Conservation (phyloP, 805 yeast genomes). For the Wickerhamiella kurtzmanii region DNA sequence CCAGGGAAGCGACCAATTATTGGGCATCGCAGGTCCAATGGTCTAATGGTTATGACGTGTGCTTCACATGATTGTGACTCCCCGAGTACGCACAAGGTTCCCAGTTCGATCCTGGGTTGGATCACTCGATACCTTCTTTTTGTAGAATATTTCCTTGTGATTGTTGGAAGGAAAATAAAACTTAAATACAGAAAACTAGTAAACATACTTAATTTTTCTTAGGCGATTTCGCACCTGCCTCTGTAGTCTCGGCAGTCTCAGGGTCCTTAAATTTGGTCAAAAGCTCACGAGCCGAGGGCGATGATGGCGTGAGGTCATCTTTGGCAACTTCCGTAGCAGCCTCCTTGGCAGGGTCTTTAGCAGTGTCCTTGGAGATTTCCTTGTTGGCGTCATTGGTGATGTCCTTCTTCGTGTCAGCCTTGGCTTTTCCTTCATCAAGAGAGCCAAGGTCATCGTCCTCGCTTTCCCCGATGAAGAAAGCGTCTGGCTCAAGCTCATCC, state of each 20-base stretch:
- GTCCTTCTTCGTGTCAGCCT: slow-evolving; percentile 1
- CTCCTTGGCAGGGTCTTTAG: slow-evolving; percentile 6
- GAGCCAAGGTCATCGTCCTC: slow-evolving; percentile 19
- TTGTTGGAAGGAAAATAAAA: too few species aligned
- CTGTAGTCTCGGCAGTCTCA: too few species aligned
- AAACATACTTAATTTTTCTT: too few species aligned
- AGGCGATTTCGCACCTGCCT: too few species aligned
- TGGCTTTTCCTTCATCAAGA: slow-evolving; percentile 15
- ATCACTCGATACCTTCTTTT: neutral
- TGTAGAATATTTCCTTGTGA: too few species aligned
- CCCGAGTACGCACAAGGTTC: neutral
- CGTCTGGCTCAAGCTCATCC: slow-evolving; percentile 19
- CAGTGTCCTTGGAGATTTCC: slow-evolving; percentile 2
- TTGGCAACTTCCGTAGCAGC: slow-evolving; percentile 3
- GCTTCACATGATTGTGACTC: neutral
- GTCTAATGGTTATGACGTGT: slow-evolving; percentile 1
- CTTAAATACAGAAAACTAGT: too few species aligned
- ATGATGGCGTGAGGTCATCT: neutral
- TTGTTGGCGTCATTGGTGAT: neutral
- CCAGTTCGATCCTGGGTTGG: neutral
- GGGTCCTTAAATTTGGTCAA: slow-evolving; percentile 1
- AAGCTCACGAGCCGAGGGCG: neutral
- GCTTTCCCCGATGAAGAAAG: slow-evolving; percentile 23
- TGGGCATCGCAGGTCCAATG: neutral
- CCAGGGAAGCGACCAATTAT: neutral